Conservation (phyloP, 2,329 filamentous ascomycete species). For the Colletotrichum sp. region DNA sequence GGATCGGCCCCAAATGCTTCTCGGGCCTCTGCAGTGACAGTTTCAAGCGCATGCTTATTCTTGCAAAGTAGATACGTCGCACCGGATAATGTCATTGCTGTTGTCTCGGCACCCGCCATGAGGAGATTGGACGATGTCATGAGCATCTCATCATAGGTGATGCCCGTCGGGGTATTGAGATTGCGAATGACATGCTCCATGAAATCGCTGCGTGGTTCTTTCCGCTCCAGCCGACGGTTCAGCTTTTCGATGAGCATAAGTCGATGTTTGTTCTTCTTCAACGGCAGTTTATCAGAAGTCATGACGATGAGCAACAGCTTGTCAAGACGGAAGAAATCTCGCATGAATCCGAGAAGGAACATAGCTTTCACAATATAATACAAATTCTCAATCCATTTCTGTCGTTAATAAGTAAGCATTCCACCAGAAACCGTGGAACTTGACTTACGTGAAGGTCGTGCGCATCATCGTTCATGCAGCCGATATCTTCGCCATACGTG, state of each 20-base stretch:
- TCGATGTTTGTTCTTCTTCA: background rate
- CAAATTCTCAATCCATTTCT: conserved; percentile 5
- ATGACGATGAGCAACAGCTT: background rate
- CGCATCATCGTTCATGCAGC: conserved; percentile 13
- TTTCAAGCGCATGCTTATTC: background rate
- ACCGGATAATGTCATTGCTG: background rate
- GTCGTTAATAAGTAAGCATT: background rate
- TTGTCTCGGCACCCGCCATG: conserved; percentile 3
- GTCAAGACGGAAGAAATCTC: background rate
- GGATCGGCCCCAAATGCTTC: conserved; percentile 25
- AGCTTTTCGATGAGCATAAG: background rate
- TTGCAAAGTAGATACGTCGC: background rate
- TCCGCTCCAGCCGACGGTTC: background rate
- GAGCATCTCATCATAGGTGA: background rate
- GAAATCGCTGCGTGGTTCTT: background rate
- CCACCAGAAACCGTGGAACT: background rate
- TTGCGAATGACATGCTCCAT: background rate
- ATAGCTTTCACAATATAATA: conserved; percentile 4
- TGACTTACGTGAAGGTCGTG: conserved; percentile 10
- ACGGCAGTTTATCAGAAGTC: background rate
- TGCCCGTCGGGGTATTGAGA: background rate
- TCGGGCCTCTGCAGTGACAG: conserved; percentile 38
- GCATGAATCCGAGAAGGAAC: conserved; percentile 1
- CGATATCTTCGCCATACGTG: conserved; percentile 20
- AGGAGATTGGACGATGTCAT: background rate